phyloP scores from a whole-genome alignment of 257 asterid species.

The Solanum rostratum region DNA sequence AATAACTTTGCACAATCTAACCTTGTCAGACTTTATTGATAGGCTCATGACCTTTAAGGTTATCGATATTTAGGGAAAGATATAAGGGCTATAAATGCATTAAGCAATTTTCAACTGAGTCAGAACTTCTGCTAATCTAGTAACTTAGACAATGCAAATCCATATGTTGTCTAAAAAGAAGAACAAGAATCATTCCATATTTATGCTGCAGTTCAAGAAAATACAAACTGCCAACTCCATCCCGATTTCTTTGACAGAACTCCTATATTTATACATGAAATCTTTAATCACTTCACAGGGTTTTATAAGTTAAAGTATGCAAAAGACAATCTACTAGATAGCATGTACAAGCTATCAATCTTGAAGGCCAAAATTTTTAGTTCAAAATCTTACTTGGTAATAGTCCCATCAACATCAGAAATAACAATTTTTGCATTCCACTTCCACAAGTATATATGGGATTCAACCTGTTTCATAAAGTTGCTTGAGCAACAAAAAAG shows the following conservation, averaged over 20 bases:
- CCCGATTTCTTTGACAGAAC: neutral
- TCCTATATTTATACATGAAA: neutral
- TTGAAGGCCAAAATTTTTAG: neutral
- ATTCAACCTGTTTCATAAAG: constrained; percentile 66
- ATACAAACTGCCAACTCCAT: neutral
- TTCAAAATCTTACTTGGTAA: constrained; percentile 63
- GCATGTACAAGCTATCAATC: neutral
- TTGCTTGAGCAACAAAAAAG: neutral
- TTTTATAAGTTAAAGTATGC: neutral
- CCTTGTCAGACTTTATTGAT: neutral
- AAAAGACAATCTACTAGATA: neutral
- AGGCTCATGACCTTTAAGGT: neutral
- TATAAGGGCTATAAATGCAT: neutral
- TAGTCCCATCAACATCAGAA: constrained; percentile 98
- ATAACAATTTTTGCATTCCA: constrained; percentile 92
- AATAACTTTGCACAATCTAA: neutral
- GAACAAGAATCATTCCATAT: neutral
- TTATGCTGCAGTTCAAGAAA: neutral
- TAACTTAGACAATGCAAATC: neutral
- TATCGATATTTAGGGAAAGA: neutral
- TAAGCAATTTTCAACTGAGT: neutral
- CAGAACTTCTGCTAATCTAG: neutral
- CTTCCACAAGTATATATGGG: constrained; percentile 99
- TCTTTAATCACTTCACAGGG: neutral
- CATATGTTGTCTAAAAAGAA: neutral